phyloP scores from a whole-genome alignment of 164 flowering plant genomes.

The Magnolia sinica region DNA sequence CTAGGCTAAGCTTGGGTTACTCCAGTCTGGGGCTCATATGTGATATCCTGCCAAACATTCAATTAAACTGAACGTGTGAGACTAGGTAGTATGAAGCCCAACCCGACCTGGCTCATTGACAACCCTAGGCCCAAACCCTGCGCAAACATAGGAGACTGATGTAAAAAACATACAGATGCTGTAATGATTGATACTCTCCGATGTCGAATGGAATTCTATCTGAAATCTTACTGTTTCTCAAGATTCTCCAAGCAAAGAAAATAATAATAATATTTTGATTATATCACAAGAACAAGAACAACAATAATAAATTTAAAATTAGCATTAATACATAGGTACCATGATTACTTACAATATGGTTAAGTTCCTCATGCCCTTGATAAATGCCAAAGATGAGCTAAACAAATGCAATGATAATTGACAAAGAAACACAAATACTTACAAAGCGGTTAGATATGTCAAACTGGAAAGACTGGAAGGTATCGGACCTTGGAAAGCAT shows the following conservation, averaged over 20 bases:
- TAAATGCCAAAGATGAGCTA: conserved; percentile 43
- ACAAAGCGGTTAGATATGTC: conserved; percentile 54
- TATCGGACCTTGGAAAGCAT: conserved; percentile 67
- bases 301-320: not conserved
- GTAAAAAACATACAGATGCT: conserved; percentile 28
- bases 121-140: not conserved
- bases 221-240: conserved; percentile 30
- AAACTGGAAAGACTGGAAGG: conserved; percentile 57
- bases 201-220: conserved; percentile 33
- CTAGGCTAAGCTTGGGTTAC: no score
- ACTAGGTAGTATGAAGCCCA: no score
- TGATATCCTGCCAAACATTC: no score
- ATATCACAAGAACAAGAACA: not conserved
- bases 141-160: no score
- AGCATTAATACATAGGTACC: not conserved
- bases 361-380: conserved; percentile 30
- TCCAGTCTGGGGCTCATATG: no score
- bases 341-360: conserved; percentile 25
- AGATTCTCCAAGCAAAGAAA: conserved; percentile 7
- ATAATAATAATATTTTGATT: no score
- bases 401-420: not conserved
- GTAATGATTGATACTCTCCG: conserved; percentile 21
- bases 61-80: no score
- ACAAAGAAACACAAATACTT: conserved; percentile 25
- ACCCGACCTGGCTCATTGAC: no score